Percentiles rank a stretch among this genome's conserved stretches.
Evolutionary conservation across 2,329 filamentous ascomycete species (phyloP).

Genomic region (Phialemoniopsis sp.): DNA sequence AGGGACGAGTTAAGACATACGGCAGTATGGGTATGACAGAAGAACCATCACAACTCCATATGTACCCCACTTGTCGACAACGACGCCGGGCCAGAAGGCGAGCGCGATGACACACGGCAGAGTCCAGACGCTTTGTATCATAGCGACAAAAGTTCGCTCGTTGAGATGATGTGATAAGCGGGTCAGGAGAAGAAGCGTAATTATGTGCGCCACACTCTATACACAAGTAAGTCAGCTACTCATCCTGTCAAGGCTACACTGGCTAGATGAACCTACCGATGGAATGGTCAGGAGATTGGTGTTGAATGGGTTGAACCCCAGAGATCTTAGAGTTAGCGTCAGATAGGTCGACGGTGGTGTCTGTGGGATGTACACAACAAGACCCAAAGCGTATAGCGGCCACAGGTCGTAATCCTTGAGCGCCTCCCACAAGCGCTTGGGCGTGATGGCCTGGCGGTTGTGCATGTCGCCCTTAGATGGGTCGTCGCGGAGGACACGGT

Average conservation of each 20-base stretch:
- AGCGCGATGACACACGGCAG: conserved; percentile 50
- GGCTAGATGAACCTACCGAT: no score
- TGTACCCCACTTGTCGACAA: conserved; percentile 41
- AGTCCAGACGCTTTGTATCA: conserved; percentile 46
- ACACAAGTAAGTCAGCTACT: conserved; percentile 10
- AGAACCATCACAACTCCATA: conserved; percentile 45
- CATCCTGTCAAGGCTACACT: conserved; percentile 43
- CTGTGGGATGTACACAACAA: conserved; percentile 31
- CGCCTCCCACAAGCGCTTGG: conserved; percentile 16
- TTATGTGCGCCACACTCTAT: conserved; percentile 42
- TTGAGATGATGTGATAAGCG: conserved; percentile 46
- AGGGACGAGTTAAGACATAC: conserved; percentile 14
- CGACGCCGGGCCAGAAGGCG: conserved; percentile 35
- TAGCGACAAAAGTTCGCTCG: conserved; percentile 39
- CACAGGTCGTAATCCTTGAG: conserved; percentile 12
- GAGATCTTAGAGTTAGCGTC: conserved; percentile 8
- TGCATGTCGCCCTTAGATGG: conserved; percentile 55
- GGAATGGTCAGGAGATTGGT: conserved; percentile 14
- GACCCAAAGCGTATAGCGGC: conserved; percentile 16
- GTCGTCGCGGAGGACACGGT: conserved; percentile 52
- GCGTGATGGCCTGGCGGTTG: conserved; percentile 50
- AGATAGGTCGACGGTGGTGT: conserved; percentile 12
- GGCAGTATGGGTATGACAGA: conserved; percentile 50
- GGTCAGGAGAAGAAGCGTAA: conserved; percentile 45
- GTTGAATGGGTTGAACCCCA: conserved; percentile 13